Conservation (phyloP, 768 basidiomycete genomes). For the Auricularia heimuer region DNA sequence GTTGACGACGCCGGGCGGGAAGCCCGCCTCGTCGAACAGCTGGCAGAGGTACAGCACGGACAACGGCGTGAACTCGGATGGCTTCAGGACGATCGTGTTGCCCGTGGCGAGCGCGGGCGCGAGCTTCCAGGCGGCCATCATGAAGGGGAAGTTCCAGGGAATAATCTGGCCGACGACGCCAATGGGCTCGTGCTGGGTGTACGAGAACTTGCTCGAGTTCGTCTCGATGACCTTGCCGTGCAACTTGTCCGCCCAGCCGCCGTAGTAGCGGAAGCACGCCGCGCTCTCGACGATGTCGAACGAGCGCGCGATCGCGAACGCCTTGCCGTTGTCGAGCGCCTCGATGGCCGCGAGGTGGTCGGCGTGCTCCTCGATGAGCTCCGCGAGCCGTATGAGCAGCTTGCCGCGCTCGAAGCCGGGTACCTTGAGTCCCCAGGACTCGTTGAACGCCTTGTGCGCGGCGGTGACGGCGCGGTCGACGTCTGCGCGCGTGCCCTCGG, state of each 20-base stretch:
- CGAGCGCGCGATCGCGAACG: slow-evolving; percentile 50
- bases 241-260: slow-evolving; percentile 94
- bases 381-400: slow-evolving; percentile 76
- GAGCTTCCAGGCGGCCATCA: slow-evolving; percentile 62
- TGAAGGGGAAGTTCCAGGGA: slow-evolving; percentile 79
- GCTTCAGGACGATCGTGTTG: slow-evolving; percentile 93
- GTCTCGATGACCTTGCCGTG: slow-evolving; percentile 68
- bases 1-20: slow-evolving; percentile 87
- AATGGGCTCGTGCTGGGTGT: slow-evolving; percentile 81
- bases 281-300: slow-evolving; percentile 73
- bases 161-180: slow-evolving; percentile 95
- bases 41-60: slow-evolving; percentile 81
- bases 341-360: slow-evolving; percentile 80
- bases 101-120: slow-evolving; percentile 87
- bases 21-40: slow-evolving; percentile 48
- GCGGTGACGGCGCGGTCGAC: slow-evolving; percentile 78
- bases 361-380: slow-evolving; percentile 78
- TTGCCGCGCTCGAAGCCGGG: slow-evolving; percentile 75
- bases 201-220: slow-evolving; percentile 70
- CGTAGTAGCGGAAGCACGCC: slow-evolving; percentile 80
- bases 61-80: slow-evolving; percentile 78
- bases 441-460: slow-evolving; percentile 73
- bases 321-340: slow-evolving; percentile 85
- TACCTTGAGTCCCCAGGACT: slow-evolving; percentile 83
- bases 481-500: slow-evolving; percentile 33